Evolutionary conservation across 257 asterid species (phyloP), one percentile per base, ranked within the genome.

Genomic region (Solanum okadae): DNA sequence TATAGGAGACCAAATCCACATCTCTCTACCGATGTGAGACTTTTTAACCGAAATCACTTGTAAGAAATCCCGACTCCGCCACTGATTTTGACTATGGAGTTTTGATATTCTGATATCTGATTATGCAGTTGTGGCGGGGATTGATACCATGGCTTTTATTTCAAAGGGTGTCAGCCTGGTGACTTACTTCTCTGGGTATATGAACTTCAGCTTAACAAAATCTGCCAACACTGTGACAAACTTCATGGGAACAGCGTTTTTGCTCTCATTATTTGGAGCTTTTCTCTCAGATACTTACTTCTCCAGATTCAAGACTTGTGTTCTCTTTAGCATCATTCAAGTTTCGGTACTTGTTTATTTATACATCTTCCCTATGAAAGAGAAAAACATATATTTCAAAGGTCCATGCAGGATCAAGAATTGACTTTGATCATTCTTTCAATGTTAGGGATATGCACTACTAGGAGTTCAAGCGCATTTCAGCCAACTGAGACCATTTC

Each of bases 381-480:
- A 46, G 33, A 73, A 44, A 63, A 13, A 84, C 61, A 25, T 10
- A 16, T 61, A 12, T 10, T 23, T n/a, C 29, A 22, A 1, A 63
- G 9, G 49, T 84, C 78, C 9, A 13, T 23, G 61, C 42, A 85
- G 38, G 11, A 38, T n/a, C 61, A 85, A 8, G 59, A 35, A 6
- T 3, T 63, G 38, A 61, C 25, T 37, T 85, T 23, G 59, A 84
- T 63, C 8, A 23, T 56, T 84, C 77, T 84, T 85, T 35, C 87
- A 23, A 63, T 85, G 56, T 29, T 94, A 94, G 98, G 98, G 98
- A 10, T 93, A 56, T 70, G 93, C 88, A 25, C 81, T 94, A 37
- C 93, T 95, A 85, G 93, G 98, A 56, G 89, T 91, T 31, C 98
- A 94, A 95, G 98, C 98, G 86, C 95, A 93, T 87, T 88, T 90